Base-by-base conservation (phyloP, 176 grass and related monocot species). In the Juncus inflexus region DNA sequence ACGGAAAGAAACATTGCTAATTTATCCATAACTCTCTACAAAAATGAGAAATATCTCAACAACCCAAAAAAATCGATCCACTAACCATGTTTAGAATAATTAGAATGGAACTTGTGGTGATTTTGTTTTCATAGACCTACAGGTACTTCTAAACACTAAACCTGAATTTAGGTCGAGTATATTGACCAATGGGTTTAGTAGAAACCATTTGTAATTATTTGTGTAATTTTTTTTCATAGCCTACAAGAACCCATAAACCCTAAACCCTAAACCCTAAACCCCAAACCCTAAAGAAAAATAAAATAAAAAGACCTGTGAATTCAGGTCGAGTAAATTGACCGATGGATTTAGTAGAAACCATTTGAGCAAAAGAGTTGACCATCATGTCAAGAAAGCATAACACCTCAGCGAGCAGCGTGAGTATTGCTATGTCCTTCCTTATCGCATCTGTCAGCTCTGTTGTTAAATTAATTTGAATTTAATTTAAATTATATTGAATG, bases 301-400 rank as follows among this genome's bases (percentile, higher is more conserved):
- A 47, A 47, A 47, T 47, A 47, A 36, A 7, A 36, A 12, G 70
- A 91, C 92, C 82, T 45, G 87, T 91, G 54, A 97, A 97, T 61
- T 97, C 92, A 42, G 87, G 92, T 57, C 82, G 86, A 4, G 79
- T 91, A 81, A 88, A 97, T 52, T 79, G 78, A 62, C 90, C 79
- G 3, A 96, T 79, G 12, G 84, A 75, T 40, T 91, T 91, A 80
- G 87, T 86, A 66, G 92, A 97, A 86, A 97, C 74, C 59, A 71
- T 89, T 71, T 91, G 73, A 7, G 84, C 87, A 84, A 97, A 97
- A 75, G 92, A 97, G 78, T 91, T 97, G 60, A 91, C 87, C 82
- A 91, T 86, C 92, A 97, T 91, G 80, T 91, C 92, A 66, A 97
- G 66, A 50, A 91, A 80, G 69, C 87, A 91, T 35, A 97, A 64